Percentiles rank a stretch among this genome's conserved stretches.
These are phyloP conservation scores for Rhodamnia rubescens DNA, from an alignment of 345 rosid genomes.

Conservation along the genomic window DNA sequence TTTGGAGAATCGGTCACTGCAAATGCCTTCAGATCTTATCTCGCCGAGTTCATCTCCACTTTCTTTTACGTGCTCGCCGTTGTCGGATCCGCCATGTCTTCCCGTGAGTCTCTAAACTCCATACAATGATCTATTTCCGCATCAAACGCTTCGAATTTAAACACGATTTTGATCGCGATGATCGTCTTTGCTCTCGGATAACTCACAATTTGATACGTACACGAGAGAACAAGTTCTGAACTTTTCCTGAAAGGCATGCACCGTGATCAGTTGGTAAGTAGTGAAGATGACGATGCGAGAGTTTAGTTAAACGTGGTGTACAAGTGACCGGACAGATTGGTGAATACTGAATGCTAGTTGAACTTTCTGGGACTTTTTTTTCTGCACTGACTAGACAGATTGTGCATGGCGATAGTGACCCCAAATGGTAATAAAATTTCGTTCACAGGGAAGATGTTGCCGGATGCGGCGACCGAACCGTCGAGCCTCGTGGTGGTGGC, in stretches of 20 bases:
- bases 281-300: neutral
- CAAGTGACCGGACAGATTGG: neutral
- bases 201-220: neutral
- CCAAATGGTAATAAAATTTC: neutral
- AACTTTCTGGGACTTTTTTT: neutral
- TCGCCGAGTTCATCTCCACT: constrained; percentile 86
- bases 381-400: neutral
- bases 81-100: constrained; percentile 81
- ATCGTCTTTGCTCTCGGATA: neutral
- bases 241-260: neutral
- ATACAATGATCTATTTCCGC: neutral
- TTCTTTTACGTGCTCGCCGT: constrained; percentile 75
- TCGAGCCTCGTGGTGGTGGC: constrained; percentile 51
- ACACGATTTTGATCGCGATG: neutral
- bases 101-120: constrained; percentile 26
- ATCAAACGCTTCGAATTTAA: neutral
- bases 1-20: constrained; percentile 33
- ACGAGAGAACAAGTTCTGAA: neutral
- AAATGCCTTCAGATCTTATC: constrained; percentile 53
- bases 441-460: constrained; percentile 56
- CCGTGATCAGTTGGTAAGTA: neutral
- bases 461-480: constrained; percentile 39
- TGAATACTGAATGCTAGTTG: neutral
- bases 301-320: neutral
- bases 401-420: neutral